Base-by-base conservation (phyloP, 1,284 basidiomycete species). In the Veloporphyrellus conicus region DNA sequence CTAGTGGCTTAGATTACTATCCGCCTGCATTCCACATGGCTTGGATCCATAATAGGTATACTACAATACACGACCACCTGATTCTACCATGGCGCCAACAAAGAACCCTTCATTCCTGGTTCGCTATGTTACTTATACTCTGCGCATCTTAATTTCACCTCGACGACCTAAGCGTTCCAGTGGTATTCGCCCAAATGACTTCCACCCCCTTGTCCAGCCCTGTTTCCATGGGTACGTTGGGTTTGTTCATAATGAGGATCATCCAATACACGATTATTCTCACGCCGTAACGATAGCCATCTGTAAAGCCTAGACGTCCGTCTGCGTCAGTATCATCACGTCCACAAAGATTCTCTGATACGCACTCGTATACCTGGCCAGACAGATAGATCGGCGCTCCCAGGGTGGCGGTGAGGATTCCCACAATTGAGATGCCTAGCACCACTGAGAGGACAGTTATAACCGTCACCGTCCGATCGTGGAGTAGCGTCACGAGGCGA, bases 391-490 rank as follows among this genome's bases (percentile, higher is more conserved):
- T 16, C 1, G 62, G 54, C 15, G 41, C 15, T 11, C 34, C 4
- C 3, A 48, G 16, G 3, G 32, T 16, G 18, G 43, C 42, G 3
- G 48, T 43, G 4, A 61, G 45, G 29, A 55, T 9, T 3, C 45
- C 59, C 12, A 63, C 22, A 0, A 32, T 35, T 0, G 62, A 52
- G 16, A 60, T 35, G 4, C 56, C 61, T 1, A 65, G 43, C 6
- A 56, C 1, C 1, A 28, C 46, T 3, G 57, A 46, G 6, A 65
- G 43, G 37, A 51, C 18, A 5, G 40, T 47, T 2, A 55, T 25
- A 11, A 28, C 47, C 5, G 32, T 32, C 4, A 58, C 47, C 3
- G 38, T 6, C 12, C 28, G 29, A 14, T 47, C 12, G 12, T 48
- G 23, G 14, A 62, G 18, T 12, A 46, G 3, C 3, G 31, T 34